These are phyloP conservation scores for Mycocentrospora acerina DNA, from an alignment of 2,329 filamentous ascomycete genomes.

Conservation along the genomic window DNA sequence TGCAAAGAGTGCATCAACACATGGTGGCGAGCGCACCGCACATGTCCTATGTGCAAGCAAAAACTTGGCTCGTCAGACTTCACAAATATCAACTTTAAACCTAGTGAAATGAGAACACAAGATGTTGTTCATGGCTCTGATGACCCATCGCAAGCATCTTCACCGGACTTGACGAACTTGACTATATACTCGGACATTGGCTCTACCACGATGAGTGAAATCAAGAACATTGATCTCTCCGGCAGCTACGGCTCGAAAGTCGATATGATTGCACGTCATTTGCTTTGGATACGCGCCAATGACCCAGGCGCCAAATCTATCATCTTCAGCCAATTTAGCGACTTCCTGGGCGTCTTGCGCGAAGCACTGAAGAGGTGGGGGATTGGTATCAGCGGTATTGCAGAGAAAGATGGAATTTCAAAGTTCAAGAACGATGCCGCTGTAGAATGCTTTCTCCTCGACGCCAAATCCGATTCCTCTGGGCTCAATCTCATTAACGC, in stretches of 20 bases:
- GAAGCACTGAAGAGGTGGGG: slow-evolving; percentile 69
- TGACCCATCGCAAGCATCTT: slow-evolving; percentile 23
- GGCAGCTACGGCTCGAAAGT: slow-evolving; percentile 85
- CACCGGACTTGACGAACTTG: slow-evolving; percentile 26
- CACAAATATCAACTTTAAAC: slow-evolving; percentile 82
- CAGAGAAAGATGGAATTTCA: slow-evolving; percentile 67
- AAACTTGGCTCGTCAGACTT: slow-evolving; percentile 67
- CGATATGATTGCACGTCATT: slow-evolving; percentile 69
- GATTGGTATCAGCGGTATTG: slow-evolving; percentile 73
- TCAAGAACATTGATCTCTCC: slow-evolving; percentile 76
- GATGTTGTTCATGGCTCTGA: slow-evolving; percentile 49
- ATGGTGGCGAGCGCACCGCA: slow-evolving; percentile 75
- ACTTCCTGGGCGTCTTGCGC: slow-evolving; percentile 74
- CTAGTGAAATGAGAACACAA: slow-evolving; percentile 69
- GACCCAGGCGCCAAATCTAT: slow-evolving; percentile 89
- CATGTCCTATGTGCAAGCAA: slow-evolving; percentile 83
- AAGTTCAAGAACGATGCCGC: slow-evolving; percentile 74
- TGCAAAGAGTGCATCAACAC: slow-evolving; percentile 82
- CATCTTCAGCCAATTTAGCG: slow-evolving; percentile 88
- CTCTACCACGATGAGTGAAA: slow-evolving; percentile 69
- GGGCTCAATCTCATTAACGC: slow-evolving; percentile 91
- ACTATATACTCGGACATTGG: slow-evolving; percentile 79
- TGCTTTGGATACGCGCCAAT: slow-evolving; percentile 80
- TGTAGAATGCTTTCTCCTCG: slow-evolving; percentile 81
- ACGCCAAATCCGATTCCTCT: slow-evolving; percentile 83